A percentile compares a stretch with the other conserved stretches of the same genome.
These are phyloP conservation scores for Calocybe cyanea DNA, from an alignment of 768 basidiomycete genomes.

Conservation along the genomic window DNA sequence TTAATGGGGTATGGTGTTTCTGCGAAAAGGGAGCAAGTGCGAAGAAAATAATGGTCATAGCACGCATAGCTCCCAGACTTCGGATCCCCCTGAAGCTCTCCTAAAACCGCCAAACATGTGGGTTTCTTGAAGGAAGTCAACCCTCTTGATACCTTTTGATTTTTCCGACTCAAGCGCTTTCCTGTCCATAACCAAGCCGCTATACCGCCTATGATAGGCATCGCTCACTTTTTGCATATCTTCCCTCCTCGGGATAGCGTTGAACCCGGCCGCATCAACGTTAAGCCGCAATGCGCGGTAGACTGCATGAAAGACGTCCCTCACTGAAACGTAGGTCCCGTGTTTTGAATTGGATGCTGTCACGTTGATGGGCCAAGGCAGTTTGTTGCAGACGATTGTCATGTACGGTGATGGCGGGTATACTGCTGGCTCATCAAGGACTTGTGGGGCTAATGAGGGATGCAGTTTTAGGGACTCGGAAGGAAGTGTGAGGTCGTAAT, in stretches of 20 bases:
- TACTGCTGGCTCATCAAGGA: constrained; percentile 30
- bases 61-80: constrained; percentile 34
- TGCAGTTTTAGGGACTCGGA: constrained; percentile 5
- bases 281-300: constrained; percentile 39
- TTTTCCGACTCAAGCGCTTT: constrained; percentile 34
- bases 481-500: constrained; percentile 15
- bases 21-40: background rate
- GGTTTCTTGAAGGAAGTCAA: constrained; percentile 48
- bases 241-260: constrained; percentile 25
- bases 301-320: constrained; percentile 45
- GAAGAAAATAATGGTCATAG: constrained; percentile 8
- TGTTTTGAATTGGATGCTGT: constrained; percentile 15
- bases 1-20: constrained; percentile 10
- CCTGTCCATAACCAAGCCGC: constrained; percentile 24
- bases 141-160: constrained; percentile 45
- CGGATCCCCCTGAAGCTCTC: constrained; percentile 24
- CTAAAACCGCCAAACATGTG: constrained; percentile 40
- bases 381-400: constrained; percentile 24
- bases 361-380: constrained; percentile 35
- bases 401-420: constrained; percentile 28
- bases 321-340: constrained; percentile 27
- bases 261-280: constrained; percentile 38
- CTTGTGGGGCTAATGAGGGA: constrained; percentile 19
- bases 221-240: constrained; percentile 29
- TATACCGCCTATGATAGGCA: constrained; percentile 40